Evolutionary conservation across 2,329 filamentous ascomycete genomes (phyloP).

Genomic region (Pseudogymnoascus sp.): DNA sequence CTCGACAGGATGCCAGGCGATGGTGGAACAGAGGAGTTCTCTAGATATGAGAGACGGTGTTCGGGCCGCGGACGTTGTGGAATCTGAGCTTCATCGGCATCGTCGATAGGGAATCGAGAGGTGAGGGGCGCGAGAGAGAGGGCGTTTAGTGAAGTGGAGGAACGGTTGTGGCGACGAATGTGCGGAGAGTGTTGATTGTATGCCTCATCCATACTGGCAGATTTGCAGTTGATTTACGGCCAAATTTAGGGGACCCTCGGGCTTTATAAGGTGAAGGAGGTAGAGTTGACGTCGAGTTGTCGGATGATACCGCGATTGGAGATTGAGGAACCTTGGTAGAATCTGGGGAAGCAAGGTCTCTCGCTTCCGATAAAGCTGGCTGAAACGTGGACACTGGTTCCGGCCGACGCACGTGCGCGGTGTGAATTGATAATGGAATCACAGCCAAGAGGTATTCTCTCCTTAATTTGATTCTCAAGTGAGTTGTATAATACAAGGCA

Average conservation of each 20-base stretch:
- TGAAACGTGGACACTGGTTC: background rate
- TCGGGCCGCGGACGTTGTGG: constrained; percentile 31
- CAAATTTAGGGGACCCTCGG: background rate
- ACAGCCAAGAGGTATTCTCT: background rate
- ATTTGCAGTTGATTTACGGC: background rate
- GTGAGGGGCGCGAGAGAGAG: constrained; percentile 58
- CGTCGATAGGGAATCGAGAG: constrained; percentile 49
- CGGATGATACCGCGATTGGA: constrained; percentile 5
- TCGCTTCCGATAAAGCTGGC: background rate
- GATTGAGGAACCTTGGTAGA: background rate
- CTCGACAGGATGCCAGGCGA: constrained; percentile 56
- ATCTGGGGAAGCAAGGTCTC: background rate
- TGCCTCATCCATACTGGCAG: constrained; percentile 46
- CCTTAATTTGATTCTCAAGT: background rate
- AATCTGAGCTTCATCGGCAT: constrained; percentile 37
- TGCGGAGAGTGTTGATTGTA: constrained; percentile 53
- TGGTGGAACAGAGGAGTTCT: constrained; percentile 54
- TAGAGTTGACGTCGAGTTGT: constrained; percentile 3
- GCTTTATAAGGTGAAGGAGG: background rate
- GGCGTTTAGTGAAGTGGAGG: constrained; percentile 50
- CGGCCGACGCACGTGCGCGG: background rate
- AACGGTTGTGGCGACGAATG: constrained; percentile 49
- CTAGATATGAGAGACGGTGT: constrained; percentile 46
- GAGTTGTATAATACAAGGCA: background rate
- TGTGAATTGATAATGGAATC: background rate